These are phyloP conservation scores for Pezicula neosporulosa DNA, from an alignment of 2,329 filamentous ascomycete species.

Conservation along the genomic window DNA sequence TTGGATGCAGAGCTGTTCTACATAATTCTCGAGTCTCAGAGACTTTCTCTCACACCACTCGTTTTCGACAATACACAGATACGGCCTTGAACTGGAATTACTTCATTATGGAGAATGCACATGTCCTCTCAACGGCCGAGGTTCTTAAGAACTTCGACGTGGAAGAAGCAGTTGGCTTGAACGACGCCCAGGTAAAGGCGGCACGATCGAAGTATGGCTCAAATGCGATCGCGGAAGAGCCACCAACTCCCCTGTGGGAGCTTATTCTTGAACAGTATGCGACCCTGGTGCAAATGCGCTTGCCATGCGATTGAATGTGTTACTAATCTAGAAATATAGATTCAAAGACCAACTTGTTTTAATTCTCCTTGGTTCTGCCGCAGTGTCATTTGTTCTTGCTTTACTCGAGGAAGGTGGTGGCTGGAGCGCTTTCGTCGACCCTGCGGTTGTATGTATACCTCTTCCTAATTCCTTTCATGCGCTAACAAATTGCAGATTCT, in stretches of 20 bases:
- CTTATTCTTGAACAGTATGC: constrained; percentile 79
- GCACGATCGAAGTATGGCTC: constrained; percentile 54
- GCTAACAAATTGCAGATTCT: constrained; percentile 63
- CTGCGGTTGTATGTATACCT: constrained; percentile 71
- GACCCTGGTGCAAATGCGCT: too few relatives aligned
- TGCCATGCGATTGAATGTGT: too few relatives aligned
- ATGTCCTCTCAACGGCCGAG: constrained; percentile 51
- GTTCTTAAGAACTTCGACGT: constrained; percentile 58
- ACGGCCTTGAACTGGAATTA: not conserved
- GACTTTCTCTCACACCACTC: not conserved
- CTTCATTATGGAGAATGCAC: constrained; percentile 58
- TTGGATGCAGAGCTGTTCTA: too few relatives aligned
- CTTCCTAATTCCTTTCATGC: not conserved
- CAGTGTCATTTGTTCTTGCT: constrained; percentile 88
- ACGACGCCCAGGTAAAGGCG: constrained; percentile 53
- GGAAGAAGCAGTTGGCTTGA: constrained; percentile 51
- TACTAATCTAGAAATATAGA: constrained; percentile 5
- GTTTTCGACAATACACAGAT: not conserved
- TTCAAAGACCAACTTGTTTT: constrained; percentile 99
- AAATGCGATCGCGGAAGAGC: constrained; percentile 73
- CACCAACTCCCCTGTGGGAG: constrained; percentile 93
- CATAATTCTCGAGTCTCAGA: not conserved
- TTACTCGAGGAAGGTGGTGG: constrained; percentile 90
- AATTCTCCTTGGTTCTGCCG: constrained; percentile 88
- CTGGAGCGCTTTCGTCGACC: constrained; percentile 97